These are phyloP conservation scores for Calonectria naviculata DNA, from an alignment of 2,329 filamentous ascomycete species.

Conservation along the genomic window DNA sequence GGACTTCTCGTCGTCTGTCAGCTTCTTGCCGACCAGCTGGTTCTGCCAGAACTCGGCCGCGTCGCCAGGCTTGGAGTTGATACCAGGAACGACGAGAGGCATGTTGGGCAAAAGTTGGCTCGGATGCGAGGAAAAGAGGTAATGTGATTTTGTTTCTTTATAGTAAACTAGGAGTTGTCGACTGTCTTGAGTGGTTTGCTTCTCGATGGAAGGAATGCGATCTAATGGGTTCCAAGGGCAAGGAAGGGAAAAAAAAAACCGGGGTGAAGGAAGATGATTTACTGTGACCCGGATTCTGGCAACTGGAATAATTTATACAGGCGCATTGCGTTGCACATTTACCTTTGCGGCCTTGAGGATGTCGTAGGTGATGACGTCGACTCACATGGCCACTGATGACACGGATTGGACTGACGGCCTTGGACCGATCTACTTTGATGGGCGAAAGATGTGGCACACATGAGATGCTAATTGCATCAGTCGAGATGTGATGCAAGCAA, in stretches of 20 bases:
- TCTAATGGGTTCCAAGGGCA: background rate
- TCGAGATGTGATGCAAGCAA: background rate
- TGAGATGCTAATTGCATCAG: slow-evolving; percentile 6
- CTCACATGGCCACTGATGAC: slow-evolving; percentile 32
- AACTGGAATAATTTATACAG: background rate
- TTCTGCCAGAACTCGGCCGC: slow-evolving; percentile 69
- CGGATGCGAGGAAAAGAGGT: background rate
- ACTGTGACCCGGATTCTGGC: background rate
- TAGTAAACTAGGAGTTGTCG: background rate
- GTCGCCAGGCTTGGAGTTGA: slow-evolving; percentile 58
- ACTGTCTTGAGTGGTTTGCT: background rate
- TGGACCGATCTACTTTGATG: slow-evolving; percentile 12
- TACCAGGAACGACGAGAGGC: slow-evolving; percentile 73
- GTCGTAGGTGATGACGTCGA: slow-evolving; percentile 40
- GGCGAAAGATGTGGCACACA: slow-evolving; percentile 3
- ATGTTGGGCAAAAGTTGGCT: slow-evolving; percentile 51
- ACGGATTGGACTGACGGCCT: slow-evolving; percentile 31
- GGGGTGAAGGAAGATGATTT: background rate
- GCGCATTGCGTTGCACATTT: slow-evolving; percentile 6
- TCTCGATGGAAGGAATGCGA: background rate
- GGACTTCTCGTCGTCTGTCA: slow-evolving; percentile 58
- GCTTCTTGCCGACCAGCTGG: slow-evolving; percentile 73
- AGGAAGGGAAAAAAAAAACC: background rate
- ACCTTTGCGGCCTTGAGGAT: slow-evolving; percentile 2
- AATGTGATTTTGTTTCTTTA: background rate